A percentile compares a stretch with the other conserved stretches of the same genome.
Conservation (phyloP, 2,329 filamentous ascomycete genomes). For the Kalaharituber pfeilii region DNA sequence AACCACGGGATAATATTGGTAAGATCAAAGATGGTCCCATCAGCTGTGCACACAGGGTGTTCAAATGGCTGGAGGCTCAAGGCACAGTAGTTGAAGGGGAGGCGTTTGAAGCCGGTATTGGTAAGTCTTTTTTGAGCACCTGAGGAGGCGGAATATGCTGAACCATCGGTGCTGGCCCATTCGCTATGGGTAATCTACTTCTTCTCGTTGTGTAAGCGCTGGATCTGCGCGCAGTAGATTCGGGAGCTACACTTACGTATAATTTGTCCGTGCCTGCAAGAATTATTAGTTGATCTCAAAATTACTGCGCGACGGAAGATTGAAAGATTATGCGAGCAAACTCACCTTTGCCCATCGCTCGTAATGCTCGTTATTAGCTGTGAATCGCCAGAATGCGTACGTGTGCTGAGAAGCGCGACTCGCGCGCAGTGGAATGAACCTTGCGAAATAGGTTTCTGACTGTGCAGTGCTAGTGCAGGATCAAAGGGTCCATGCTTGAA, state of each 20-base stretch:
- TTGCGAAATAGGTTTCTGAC: slow-evolving; percentile 3
- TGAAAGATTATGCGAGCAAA: no score
- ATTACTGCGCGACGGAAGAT: no score
- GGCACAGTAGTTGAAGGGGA: slow-evolving; percentile 97
- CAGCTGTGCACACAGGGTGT: slow-evolving; percentile 76
- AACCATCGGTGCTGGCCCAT: slow-evolving; percentile 82
- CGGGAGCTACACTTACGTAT: slow-evolving; percentile 23
- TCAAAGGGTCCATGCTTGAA: no score
- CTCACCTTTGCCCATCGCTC: no score
- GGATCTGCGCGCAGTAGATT: neutral
- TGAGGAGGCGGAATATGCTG: slow-evolving; percentile 55
- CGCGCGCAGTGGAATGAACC: neutral
- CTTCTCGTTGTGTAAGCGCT: slow-evolving; percentile 25
- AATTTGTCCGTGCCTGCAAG: slow-evolving; percentile 38
- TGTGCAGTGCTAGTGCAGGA: no score
- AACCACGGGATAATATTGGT: slow-evolving; percentile 91
- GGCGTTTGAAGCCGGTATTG: slow-evolving; percentile 58
- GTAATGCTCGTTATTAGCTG: no score
- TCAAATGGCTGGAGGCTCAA: slow-evolving; percentile 88
- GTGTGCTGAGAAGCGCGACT: no score
- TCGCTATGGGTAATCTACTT: slow-evolving; percentile 83
- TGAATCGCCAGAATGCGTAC: no score
- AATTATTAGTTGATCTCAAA: no score
- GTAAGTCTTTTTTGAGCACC: slow-evolving; percentile 39
- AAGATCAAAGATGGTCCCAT: slow-evolving; percentile 85